Evolutionary conservation across 495 filamentous ascomycete species (phyloP).

Genomic region (Penicillium odoratum): DNA sequence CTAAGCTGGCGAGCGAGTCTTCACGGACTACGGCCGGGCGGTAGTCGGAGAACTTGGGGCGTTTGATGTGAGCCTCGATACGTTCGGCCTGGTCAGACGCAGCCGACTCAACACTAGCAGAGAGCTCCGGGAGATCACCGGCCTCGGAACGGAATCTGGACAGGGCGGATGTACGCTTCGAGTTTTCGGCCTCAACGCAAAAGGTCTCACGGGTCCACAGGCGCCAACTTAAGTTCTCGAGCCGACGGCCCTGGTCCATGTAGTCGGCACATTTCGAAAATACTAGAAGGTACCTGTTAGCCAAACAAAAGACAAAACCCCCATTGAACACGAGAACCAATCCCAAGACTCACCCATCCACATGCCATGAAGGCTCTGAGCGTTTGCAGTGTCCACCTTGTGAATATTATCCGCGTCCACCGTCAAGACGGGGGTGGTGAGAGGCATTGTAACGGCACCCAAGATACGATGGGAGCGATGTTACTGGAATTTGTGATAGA

Average conservation of each 20-base stretch:
- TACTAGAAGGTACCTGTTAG: slow-evolving; percentile 51
- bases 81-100: slow-evolving; percentile 70
- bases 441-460: slow-evolving; percentile 53
- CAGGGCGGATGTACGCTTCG: slow-evolving; percentile 44
- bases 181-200: slow-evolving; percentile 75
- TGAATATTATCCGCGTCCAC: slow-evolving; percentile 86
- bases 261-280: slow-evolving; percentile 95
- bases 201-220: slow-evolving; percentile 96
- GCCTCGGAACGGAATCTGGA: slow-evolving; percentile 45
- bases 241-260: slow-evolving; percentile 85
- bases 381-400: slow-evolving; percentile 89
- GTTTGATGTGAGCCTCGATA: slow-evolving; percentile 64
- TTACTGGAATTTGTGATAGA: slow-evolving; percentile 3
- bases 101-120: slow-evolving; percentile 86
- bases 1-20: slow-evolving; percentile 53
- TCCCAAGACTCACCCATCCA: slow-evolving; percentile 78
- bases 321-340: neutral
- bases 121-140: slow-evolving; percentile 76
- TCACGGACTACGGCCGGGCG: slow-evolving; percentile 48
- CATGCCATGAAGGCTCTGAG: slow-evolving; percentile 94
- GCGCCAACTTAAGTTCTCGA: slow-evolving; percentile 95
- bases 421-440: slow-evolving; percentile 72
- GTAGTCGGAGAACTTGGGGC: slow-evolving; percentile 44
- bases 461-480: slow-evolving; percentile 13
- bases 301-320: slow-evolving; percentile 2